These are phyloP conservation scores for Phytophthora colocasiae DNA, from an alignment of 352 stramenopile genomes.

Conservation along the genomic window DNA sequence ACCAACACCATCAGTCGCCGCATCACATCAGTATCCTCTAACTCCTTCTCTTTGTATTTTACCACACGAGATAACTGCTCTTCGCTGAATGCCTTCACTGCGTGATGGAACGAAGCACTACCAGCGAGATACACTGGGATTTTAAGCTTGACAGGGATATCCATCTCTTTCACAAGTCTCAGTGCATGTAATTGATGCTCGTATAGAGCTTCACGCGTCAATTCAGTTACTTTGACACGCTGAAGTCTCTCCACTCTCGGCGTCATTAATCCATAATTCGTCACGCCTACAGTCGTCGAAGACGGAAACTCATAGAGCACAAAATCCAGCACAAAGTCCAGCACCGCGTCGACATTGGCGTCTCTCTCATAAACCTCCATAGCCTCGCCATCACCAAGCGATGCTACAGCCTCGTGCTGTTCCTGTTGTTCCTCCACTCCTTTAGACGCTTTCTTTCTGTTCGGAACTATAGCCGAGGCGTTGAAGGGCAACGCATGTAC, in stretches of 20 bases:
- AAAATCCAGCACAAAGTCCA: slow-evolving; percentile 82
- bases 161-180: slow-evolving; percentile 68
- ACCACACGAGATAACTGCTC: slow-evolving; percentile 67
- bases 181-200: slow-evolving; percentile 63
- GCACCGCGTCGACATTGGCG: slow-evolving; percentile 48
- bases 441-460: not conserved
- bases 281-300: slow-evolving; percentile 7
- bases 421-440: not conserved
- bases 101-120: slow-evolving; percentile 68
- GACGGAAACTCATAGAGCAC: slow-evolving; percentile 56
- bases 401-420: not conserved
- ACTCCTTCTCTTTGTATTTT: slow-evolving; percentile 61
- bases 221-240: slow-evolving; percentile 48
- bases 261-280: slow-evolving; percentile 51
- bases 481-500: slow-evolving; percentile 55
- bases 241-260: slow-evolving; percentile 60
- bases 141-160: slow-evolving; percentile 44
- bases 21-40: slow-evolving; percentile 52
- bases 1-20: slow-evolving; percentile 57
- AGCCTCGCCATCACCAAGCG: slow-evolving; percentile 1
- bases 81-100: slow-evolving; percentile 72
- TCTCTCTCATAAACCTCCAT: slow-evolving; percentile 15
- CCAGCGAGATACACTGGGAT: slow-evolving; percentile 64
- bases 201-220: slow-evolving; percentile 62
- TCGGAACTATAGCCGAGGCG: slow-evolving; percentile 28